Conservation (phyloP, 2,329 filamentous ascomycete genomes). For the Clarireedia sp. region DNA sequence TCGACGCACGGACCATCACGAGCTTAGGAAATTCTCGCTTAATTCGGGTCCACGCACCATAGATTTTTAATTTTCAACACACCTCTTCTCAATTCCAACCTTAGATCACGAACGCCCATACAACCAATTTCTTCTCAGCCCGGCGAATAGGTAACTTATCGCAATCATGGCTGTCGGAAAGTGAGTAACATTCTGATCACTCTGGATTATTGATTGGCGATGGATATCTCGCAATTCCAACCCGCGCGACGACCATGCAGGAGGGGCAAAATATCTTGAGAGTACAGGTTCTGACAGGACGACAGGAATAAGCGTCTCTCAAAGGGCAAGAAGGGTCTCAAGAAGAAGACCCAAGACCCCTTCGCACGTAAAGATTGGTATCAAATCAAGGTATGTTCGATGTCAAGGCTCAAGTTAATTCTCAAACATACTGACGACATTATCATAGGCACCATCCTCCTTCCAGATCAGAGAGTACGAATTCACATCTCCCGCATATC, state of each 20-base stretch:
- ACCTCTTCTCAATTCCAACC: constrained; percentile 1
- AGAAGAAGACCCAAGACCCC: constrained; percentile 98
- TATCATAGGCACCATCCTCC: constrained; percentile 72
- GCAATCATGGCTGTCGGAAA: constrained; percentile 80
- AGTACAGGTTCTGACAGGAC: constrained; percentile 24
- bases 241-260: constrained; percentile 5
- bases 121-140: constrained; percentile 14
- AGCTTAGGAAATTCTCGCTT: constrained; percentile 2
- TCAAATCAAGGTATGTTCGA: constrained; percentile 71
- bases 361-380: constrained; percentile 99
- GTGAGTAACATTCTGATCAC: constrained; percentile 37
- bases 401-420: constrained; percentile 2
- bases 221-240: constrained; percentile 3
- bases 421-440: constrained; percentile 22
- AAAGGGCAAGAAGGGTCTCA: constrained; percentile 99
- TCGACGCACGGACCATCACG: background rate
- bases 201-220: background rate
- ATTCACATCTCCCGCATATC: constrained; percentile 11
- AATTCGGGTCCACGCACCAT: constrained; percentile 9
- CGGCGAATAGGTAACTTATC: constrained; percentile 36
- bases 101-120: constrained; percentile 10
- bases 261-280: constrained; percentile 17
- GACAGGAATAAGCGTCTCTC: constrained; percentile 98
- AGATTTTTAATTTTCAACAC: constrained; percentile 2
- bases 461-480: constrained; percentile 91